Evolutionary conservation across 805 yeast genomes (phyloP).

Genomic region (Starmerella floricola): DNA sequence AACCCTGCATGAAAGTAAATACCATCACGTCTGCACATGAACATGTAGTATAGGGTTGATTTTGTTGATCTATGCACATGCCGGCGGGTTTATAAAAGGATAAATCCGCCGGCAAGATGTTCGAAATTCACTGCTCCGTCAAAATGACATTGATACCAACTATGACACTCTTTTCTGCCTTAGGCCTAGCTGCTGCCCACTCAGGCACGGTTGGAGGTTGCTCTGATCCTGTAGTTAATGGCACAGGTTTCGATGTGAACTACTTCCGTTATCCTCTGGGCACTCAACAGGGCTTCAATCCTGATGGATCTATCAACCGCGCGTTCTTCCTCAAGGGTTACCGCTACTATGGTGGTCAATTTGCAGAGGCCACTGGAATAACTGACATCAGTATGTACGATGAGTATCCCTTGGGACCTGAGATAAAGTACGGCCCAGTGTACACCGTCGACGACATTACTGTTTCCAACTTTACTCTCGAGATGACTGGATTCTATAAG

Average conservation of each 20-base stretch:
- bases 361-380: neutral
- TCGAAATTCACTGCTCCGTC: no score
- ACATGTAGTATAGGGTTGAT: no score
- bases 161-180: no score
- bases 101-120: no score
- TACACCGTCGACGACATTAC: neutral
- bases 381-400: neutral
- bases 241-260: neutral
- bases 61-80: no score
- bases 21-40: no score
- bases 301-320: neutral
- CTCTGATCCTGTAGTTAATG: no score
- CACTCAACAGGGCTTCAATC: neutral
- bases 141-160: no score
- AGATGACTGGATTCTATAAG: constrained; percentile 1
- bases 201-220: no score
- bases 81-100: no score
- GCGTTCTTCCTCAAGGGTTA: neutral
- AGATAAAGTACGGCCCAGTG: neutral
- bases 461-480: constrained; percentile 1
- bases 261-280: neutral
- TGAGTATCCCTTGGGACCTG: neutral
- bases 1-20: no score
- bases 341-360: neutral
- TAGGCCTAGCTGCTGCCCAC: no score